Evolutionary conservation across 1,284 basidiomycete species (phyloP).

Genomic region (Cryptococcus hybrid): DNA sequence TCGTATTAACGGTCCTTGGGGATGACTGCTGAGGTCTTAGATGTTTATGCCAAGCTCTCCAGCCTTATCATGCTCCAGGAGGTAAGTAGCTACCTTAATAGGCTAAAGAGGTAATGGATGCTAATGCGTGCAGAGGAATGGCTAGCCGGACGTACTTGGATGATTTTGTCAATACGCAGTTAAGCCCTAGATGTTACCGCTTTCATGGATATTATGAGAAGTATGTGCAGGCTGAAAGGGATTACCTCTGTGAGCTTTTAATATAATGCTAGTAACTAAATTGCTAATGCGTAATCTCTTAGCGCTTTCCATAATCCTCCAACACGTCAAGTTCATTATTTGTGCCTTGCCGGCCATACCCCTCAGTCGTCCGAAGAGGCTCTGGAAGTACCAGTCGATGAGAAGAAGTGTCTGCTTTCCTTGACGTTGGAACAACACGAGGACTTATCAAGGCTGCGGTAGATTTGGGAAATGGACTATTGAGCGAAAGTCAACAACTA

Average conservation of each 20-base stretch:
- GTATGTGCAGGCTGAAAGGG: conserved; percentile 67
- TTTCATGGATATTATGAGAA: conserved; percentile 60
- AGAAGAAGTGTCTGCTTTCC: conserved; percentile 49
- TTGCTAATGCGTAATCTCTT: conserved; percentile 47
- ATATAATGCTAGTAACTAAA: conserved; percentile 2
- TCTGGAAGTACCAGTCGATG: conserved; percentile 14
- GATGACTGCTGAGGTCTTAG: conserved; percentile 10
- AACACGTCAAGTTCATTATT: conserved; percentile 67
- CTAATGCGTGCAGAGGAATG: conserved; percentile 26
- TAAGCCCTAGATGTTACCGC: conserved; percentile 48
- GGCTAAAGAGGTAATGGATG: too few relatives aligned
- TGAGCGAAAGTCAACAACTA: conserved; percentile 63
- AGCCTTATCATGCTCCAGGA: conserved; percentile 34
- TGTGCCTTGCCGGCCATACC: conserved; percentile 32
- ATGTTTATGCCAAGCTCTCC: conserved; percentile 13
- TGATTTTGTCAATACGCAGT: conserved; percentile 10
- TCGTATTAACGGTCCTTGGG: conserved; percentile 27
- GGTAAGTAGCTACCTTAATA: too few relatives aligned
- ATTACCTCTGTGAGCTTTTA: conserved; percentile 70
- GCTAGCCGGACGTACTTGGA: conserved; percentile 34
- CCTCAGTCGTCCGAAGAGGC: conserved; percentile 46
- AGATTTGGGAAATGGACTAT: conserved; percentile 55
- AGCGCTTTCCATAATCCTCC: conserved; percentile 68
- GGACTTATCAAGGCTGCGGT: conserved; percentile 59
- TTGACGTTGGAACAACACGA: conserved; percentile 58